These are phyloP conservation scores for Gloeophyllum trabeum DNA, from an alignment of 768 basidiomycete genomes.

Conservation along the genomic window DNA sequence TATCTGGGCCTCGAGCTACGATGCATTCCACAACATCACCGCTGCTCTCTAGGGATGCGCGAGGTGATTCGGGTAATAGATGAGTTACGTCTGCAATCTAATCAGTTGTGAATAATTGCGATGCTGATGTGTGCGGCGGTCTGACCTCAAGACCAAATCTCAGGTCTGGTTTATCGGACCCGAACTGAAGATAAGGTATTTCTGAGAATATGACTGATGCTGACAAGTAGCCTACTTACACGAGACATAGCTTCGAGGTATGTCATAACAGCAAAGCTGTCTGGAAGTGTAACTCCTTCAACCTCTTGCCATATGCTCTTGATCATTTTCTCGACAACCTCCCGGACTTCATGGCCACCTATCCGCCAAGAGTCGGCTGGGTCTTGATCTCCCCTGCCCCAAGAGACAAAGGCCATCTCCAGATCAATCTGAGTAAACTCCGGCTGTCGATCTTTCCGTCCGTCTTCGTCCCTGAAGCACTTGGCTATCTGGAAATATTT, in stretches of 20 bases:
- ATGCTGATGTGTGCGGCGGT: conserved; percentile 3
- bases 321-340: conserved; percentile 67
- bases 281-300: conserved; percentile 49
- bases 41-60: conserved; percentile 12
- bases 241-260: conserved; percentile 86
- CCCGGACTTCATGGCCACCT: conserved; percentile 74
- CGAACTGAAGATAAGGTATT: conserved; percentile 45
- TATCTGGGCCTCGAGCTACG: conserved; percentile 16
- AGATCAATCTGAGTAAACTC: conserved; percentile 97
- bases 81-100: conserved; percentile 24
- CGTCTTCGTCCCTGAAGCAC: conserved; percentile 95
- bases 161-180: conserved; percentile 91
- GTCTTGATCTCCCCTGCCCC: conserved; percentile 32
- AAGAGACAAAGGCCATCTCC: conserved; percentile 92
- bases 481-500: conserved; percentile 88
- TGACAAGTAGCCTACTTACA: conserved; percentile 29
- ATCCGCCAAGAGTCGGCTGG: conserved; percentile 56
- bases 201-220: conserved; percentile 8
- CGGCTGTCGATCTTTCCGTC: conserved; percentile 89
- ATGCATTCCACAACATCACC: conserved; percentile 21
- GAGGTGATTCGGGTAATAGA: conserved; percentile 16
- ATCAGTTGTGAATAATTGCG: conserved; percentile 1
- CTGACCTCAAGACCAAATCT: conserved; percentile 79
- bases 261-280: conserved; percentile 70
- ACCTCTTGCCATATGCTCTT: conserved; percentile 65